phyloP scores from a whole-genome alignment of 352 stramenopile species.

The Globisporangium nodosum region DNA sequence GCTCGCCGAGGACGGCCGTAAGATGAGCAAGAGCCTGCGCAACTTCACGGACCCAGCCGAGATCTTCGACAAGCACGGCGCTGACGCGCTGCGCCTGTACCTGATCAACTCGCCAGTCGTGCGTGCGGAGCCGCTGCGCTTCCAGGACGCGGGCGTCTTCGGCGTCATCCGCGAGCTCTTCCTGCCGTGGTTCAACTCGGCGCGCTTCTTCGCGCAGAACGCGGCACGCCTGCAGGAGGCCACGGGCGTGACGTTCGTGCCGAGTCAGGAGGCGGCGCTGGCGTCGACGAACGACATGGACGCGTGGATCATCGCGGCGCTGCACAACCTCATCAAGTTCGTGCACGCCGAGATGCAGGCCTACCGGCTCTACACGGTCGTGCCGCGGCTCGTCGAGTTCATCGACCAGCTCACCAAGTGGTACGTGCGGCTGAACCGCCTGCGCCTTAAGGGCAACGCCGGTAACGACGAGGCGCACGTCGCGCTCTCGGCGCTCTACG shows the following conservation, averaged over 20 bases:
- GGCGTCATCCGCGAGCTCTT: slow-evolving; percentile 98
- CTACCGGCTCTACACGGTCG: slow-evolving; percentile 99
- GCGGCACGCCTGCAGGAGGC: slow-evolving; percentile 89
- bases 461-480: slow-evolving; percentile 82
- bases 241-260: slow-evolving; percentile 86
- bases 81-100: slow-evolving; percentile 98
- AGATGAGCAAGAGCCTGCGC: slow-evolving; percentile 99
- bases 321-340: slow-evolving; percentile 97
- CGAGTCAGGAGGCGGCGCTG: slow-evolving; percentile 78
- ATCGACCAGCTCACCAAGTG: slow-evolving; percentile 99
- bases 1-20: slow-evolving; percentile 97
- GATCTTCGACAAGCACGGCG: slow-evolving; percentile 96
- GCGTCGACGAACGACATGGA: slow-evolving; percentile 97
- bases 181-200: slow-evolving; percentile 99
- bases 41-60: slow-evolving; percentile 96
- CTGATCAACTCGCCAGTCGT: slow-evolving; percentile 99
- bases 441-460: slow-evolving; percentile 94
- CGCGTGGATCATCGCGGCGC: slow-evolving; percentile 98
- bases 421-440: slow-evolving; percentile 99
- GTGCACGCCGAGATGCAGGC: slow-evolving; percentile 97
- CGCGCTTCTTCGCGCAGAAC: slow-evolving; percentile 99
- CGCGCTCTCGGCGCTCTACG: slow-evolving; percentile 95
- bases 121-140: slow-evolving; percentile 96
- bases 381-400: slow-evolving; percentile 96
- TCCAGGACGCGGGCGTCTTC: slow-evolving; percentile 94